Base-by-base conservation (phyloP, 495 filamentous ascomycete species). In the Talaromyces borbonicus region DNA sequence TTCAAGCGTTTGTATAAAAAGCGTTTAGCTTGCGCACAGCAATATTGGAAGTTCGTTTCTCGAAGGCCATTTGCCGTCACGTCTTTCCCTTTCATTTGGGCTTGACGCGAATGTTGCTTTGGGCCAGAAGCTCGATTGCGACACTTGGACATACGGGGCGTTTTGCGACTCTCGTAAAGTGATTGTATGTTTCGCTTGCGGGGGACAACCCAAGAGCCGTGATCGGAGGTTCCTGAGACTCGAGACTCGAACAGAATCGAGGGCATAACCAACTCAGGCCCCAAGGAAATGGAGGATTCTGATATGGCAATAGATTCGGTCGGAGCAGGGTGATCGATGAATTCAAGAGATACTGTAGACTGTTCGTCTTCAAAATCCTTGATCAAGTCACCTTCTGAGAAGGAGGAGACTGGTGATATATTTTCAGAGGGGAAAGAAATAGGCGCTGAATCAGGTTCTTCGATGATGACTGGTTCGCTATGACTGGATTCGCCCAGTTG, bases 211-310 rank as follows among this genome's bases (percentile, higher is more conserved):
- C 66, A 71, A 18, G 66, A 69, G 31, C 47, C 59, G 30, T 70
- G 62, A 22, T 58, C 53, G n/a, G n/a, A n/a, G n/a, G n/a, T n/a
- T n/a, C n/a, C n/a, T 24, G 62, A 56, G 8, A 61, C 55, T 1
- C 54, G 49, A 38, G 67, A 65, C 48, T 62, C 61, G 16, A 46
- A 46, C 29, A 46, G 33, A 19, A 72, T 67, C 4, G 66, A 69
- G 1, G 68, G 68, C 68, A 72, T 72, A 29, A 72, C 60, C 5
- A 72, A 59, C 39, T 72, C 66, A 3, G 66, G 68, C 11, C 68
- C 68, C 11, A 63, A 59, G 36, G 58, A 51, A 31, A 20, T 15
- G 9, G 59, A 65, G 9, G 58, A 65, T 26, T 52, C 42, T 14
- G 57, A 63, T 12, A 58, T 56, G 3, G 50, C 42, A 14, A 56